Conservation (phyloP, 1,284 basidiomycete genomes). For the Leccinum fallax region DNA sequence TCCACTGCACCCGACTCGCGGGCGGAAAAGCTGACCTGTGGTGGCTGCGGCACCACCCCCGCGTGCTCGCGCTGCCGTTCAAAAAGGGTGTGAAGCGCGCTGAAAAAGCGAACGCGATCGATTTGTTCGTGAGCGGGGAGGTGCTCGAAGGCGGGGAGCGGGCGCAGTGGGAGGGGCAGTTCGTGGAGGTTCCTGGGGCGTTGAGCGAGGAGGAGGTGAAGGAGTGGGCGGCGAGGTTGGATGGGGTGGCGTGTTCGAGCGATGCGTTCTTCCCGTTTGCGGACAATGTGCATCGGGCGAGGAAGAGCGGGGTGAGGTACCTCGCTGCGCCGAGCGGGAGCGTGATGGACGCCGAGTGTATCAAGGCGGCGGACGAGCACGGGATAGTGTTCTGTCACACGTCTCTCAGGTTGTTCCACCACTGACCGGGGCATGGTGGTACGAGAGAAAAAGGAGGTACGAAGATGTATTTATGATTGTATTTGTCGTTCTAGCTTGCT, state of each 20-base stretch:
- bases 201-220: conserved; percentile 76
- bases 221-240: conserved; percentile 68
- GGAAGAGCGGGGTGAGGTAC: conserved; percentile 90
- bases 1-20: conserved; percentile 98
- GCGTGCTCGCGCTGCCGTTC: conserved; percentile 90
- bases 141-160: conserved; percentile 87
- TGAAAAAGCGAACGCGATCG: conserved; percentile 98
- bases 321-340: conserved; percentile 94
- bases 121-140: conserved; percentile 93
- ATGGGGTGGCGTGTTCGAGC: conserved; percentile 89
- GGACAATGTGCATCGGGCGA: conserved; percentile 95
- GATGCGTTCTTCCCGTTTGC: conserved; percentile 99
- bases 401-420: conserved; percentile 79
- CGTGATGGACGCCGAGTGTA: conserved; percentile 97
- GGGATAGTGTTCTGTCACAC: conserved; percentile 89
- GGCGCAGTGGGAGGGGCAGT: conserved; percentile 89
- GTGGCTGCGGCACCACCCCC: conserved; percentile 98
- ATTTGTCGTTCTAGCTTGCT: background rate
- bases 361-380: conserved; percentile 93
- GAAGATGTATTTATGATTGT: conserved; percentile 9
- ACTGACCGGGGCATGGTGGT: conserved; percentile 44
- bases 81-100: conserved; percentile 98
- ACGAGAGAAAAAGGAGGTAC: background rate
- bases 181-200: conserved; percentile 74
- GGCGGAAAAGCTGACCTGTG: conserved; percentile 98